Conservation (phyloP, 176 grass and related monocot species). For the Carex myosuroides region DNA sequence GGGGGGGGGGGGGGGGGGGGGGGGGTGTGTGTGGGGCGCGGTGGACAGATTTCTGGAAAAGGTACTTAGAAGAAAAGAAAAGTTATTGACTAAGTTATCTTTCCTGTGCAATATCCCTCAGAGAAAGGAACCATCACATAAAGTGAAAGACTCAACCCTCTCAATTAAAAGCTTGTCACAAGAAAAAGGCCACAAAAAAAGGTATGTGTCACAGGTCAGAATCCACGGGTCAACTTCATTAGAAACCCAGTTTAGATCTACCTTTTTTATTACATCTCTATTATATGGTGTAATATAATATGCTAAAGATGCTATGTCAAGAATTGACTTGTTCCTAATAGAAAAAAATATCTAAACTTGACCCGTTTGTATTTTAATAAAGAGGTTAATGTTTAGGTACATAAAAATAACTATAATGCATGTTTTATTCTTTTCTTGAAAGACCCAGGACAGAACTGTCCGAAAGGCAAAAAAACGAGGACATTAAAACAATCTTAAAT, state of each 20-base stretch:
- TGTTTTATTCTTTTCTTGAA: background rate
- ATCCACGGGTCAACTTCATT: background rate
- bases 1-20: background rate
- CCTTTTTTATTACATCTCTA: background rate
- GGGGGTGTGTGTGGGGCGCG: too few relatives aligned
- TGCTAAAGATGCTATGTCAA: background rate
- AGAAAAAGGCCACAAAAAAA: background rate
- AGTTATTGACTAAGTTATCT: background rate
- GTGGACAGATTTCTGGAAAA: background rate
- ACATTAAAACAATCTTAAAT: background rate
- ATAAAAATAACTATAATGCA: background rate
- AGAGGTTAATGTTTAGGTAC: background rate
- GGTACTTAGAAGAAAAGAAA: background rate
- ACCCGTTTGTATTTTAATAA: background rate
- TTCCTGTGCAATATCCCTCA: slow-evolving; percentile 1
- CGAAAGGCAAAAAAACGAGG: background rate
- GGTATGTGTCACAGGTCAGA: slow-evolving; percentile 10
- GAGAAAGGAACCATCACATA: slow-evolving; percentile 10
- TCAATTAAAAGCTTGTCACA: background rate
- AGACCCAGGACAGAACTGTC: background rate
- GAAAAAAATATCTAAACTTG: background rate
- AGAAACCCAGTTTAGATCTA: background rate
- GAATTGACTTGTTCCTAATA: background rate
- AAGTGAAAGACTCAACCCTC: background rate
- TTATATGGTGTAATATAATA: background rate